These are phyloP conservation scores for Paraphysoderma sedebokerense DNA, from an alignment of 371 early-diverging fungal species.

Conservation along the genomic window DNA sequence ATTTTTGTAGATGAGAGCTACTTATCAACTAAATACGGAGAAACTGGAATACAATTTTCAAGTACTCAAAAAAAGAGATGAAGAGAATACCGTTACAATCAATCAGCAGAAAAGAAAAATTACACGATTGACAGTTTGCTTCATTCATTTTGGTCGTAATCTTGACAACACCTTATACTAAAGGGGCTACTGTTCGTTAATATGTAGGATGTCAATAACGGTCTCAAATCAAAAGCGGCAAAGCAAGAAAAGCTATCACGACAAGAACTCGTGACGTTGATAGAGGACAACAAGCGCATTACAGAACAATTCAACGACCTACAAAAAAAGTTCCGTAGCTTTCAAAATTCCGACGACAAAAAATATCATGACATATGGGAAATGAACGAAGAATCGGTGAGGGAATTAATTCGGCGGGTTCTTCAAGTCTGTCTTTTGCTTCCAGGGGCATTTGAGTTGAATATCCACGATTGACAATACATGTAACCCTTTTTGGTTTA, in stretches of 20 bases:
- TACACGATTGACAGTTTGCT: constrained; percentile 19
- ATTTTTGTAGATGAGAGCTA: constrained; percentile 39
- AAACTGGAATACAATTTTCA: constrained; percentile 39
- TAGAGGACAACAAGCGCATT: constrained; percentile 29
- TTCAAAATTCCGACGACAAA: constrained; percentile 20
- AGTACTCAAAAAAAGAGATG: constrained; percentile 35
- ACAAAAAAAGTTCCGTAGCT: constrained; percentile 30
- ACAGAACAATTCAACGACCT: constrained; percentile 31
- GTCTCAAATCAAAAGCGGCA: constrained; percentile 18
- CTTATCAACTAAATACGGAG: constrained; percentile 36
- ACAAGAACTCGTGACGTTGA: constrained; percentile 18
- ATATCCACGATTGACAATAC: too few relatives aligned
- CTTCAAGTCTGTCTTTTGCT: too few relatives aligned
- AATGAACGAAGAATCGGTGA: constrained; percentile 14
- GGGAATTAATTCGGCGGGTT: background rate
- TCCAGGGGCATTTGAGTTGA: too few relatives aligned
- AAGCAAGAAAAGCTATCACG: constrained; percentile 25
- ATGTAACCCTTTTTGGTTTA: too few relatives aligned
- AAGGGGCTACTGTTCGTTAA: background rate
- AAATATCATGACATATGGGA: constrained; percentile 25
- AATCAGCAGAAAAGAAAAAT: constrained; percentile 31
- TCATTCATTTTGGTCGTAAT: too few relatives aligned
- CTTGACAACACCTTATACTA: background rate
- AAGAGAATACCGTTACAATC: constrained; percentile 30
- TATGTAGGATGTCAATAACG: constrained; percentile 23